Base-by-base conservation (phyloP, 2,329 filamentous ascomycete genomes). In the Colletotrichum incanum region DNA sequence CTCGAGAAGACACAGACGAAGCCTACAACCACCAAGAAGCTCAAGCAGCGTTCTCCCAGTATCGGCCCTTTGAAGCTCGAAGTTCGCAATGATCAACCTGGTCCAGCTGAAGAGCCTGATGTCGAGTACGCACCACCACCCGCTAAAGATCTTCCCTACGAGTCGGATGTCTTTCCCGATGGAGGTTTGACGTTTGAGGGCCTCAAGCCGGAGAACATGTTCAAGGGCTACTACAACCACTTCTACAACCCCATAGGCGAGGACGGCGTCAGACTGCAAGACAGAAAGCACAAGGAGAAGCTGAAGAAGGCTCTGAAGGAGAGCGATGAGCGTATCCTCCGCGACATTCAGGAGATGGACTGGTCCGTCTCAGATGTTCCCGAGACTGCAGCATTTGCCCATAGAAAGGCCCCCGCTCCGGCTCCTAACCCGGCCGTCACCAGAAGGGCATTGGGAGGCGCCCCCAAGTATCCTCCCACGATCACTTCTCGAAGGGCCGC, bases 101-200 rank as follows among this genome's bases (percentile, higher is more conserved):
- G 85, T 62, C 78, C 79, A 3, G 76, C 84, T 18, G 84, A 88
- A 34, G 90, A 93, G 55, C 91, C 92, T 34, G 95, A 98, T 66
- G 90, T 96, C 72, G 96, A 98, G 85, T 98, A 97, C 80, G 95
- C 94, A 80, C 94, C 96, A 7, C 94, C 94, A 0, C 92, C 87
- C 72, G 88, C 91, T 1, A 88, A 88, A 75, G 87, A 90, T n/a
- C 83, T 90, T 14, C 89, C 89, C 0, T 93, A 94, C 77, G 86
- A 92, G 76, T 93, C 92, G 26, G 92, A 94, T 65, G 87, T 93
- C 70, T 90, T 93, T 73, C 90, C 91, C 5, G 83, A 86, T 56
- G 86, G 84, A 1, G 85, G 84, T 56, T 80, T 92, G 47, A 90
- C 86, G 1, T 88, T 91, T 61, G 85, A 90, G 11, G 86, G 85